Conservation (phyloP, 73 alveolate genomes). For the Paramecium bursaria region DNA sequence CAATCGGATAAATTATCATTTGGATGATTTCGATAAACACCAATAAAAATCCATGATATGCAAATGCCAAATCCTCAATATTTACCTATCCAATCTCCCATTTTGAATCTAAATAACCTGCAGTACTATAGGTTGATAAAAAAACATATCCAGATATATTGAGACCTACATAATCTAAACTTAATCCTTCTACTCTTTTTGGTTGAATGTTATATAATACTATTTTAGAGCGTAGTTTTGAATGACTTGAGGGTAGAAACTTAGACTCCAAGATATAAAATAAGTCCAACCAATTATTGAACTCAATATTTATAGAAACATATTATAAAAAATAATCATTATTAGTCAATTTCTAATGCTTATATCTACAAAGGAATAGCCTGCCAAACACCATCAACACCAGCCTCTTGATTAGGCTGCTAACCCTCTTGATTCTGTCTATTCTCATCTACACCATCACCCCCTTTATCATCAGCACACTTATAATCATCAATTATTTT, state of each 20-base stretch:
- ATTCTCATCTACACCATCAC: too few species aligned
- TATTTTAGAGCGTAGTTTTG: slow-evolving; percentile 10
- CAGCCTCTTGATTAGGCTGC: too few species aligned
- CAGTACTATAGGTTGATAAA: slow-evolving; percentile 45
- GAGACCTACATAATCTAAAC: slow-evolving; percentile 26
- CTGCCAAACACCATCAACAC: too few species aligned
- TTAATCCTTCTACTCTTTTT: slow-evolving; percentile 27
- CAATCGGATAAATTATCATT: slow-evolving; percentile 28
- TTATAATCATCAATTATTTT: too few species aligned
- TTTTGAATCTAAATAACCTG: neutral
- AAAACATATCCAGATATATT: slow-evolving; percentile 38
- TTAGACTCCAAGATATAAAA: slow-evolving; percentile 42
- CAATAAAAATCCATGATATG: slow-evolving; percentile 44
- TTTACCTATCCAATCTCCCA: neutral
- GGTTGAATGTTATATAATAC: neutral
- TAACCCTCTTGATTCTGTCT: too few species aligned
- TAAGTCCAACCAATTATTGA: slow-evolving; percentile 49
- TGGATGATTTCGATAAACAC: neutral
- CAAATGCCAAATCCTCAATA: slow-evolving; percentile 34
- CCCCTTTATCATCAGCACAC: too few species aligned
- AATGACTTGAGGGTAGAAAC: slow-evolving; percentile 34
- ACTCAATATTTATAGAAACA: slow-evolving; percentile 11
- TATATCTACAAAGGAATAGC: too few species aligned
- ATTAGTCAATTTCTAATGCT: too few species aligned
- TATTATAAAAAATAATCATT: too few species aligned